These are phyloP conservation scores for Paxillus involutus DNA, from an alignment of 768 basidiomycete species.

Conservation along the genomic window DNA sequence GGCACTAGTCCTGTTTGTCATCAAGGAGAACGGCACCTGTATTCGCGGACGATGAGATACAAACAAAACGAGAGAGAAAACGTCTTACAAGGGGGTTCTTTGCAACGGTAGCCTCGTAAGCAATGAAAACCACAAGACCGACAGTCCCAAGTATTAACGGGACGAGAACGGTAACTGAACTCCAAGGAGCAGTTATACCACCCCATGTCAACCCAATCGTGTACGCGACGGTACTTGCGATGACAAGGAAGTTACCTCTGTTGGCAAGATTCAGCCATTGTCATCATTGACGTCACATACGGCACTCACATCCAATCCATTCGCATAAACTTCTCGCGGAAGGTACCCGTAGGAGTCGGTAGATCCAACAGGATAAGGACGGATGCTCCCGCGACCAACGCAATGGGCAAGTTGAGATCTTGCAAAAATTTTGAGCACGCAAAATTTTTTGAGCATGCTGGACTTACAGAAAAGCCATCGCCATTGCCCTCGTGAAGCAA, in stretches of 20 bases:
- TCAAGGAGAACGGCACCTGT: constrained; percentile 19
- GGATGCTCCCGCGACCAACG: constrained; percentile 25
- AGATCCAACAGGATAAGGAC: constrained; percentile 35
- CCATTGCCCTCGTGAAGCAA: constrained; percentile 35
- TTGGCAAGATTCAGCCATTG: neutral
- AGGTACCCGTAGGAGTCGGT: constrained; percentile 30
- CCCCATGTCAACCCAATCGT: constrained; percentile 50
- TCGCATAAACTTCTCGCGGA: constrained; percentile 35
- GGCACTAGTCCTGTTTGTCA: constrained; percentile 31
- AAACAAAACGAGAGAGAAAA: neutral
- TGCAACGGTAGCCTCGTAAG: constrained; percentile 36
- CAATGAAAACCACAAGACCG: constrained; percentile 37
- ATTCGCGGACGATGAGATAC: neutral
- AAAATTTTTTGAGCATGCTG: neutral
- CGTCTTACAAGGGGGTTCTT: constrained; percentile 29
- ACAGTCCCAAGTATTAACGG: constrained; percentile 43
- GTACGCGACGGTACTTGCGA: constrained; percentile 33
- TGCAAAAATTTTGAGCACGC: neutral
- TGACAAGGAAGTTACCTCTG: constrained; percentile 44
- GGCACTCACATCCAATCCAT: constrained; percentile 44
- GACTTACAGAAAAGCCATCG: constrained; percentile 41
- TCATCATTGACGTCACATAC: neutral
- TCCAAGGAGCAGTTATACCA: constrained; percentile 45
- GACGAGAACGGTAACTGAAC: constrained; percentile 36
- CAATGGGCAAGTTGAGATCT: constrained; percentile 44